A percentile compares a stretch with the other conserved stretches of the same genome.
phyloP scores from a whole-genome alignment of 495 filamentous ascomycete genomes.

The Neohortaea acidophila region DNA sequence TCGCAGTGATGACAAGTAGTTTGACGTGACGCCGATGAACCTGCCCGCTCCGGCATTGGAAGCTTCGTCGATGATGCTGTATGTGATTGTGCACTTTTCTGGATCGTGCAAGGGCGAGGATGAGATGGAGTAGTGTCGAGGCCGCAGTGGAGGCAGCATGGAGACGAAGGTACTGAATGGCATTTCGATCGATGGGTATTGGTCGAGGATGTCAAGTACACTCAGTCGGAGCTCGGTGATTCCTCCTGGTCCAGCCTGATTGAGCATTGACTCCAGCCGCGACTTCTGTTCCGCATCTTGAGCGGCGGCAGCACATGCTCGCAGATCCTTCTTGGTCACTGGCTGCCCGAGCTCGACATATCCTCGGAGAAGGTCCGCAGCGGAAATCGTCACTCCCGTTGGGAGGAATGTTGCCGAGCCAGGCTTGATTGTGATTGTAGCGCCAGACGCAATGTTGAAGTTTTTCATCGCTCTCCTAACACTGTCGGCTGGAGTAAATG shows the following conservation, averaged over 20 bases:
- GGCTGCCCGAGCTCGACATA: slow-evolving; percentile 62
- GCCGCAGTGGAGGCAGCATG: slow-evolving; percentile 58
- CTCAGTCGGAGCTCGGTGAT: slow-evolving; percentile 38
- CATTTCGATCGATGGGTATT: slow-evolving; percentile 39
- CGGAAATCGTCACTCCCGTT: slow-evolving; percentile 41
- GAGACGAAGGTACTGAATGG: slow-evolving; percentile 48
- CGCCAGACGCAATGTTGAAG: slow-evolving; percentile 48
- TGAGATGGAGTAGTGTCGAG: slow-evolving; percentile 67
- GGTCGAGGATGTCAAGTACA: slow-evolving; percentile 47
- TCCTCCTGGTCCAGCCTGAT: slow-evolving; percentile 40
- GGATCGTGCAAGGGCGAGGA: slow-evolving; percentile 59
- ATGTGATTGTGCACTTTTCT: slow-evolving; percentile 47
- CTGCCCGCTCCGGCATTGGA: slow-evolving; percentile 35
- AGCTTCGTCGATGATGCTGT: slow-evolving; percentile 44
- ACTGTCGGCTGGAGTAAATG: slow-evolving; percentile 46
- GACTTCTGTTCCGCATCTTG: slow-evolving; percentile 28
- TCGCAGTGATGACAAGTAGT: slow-evolving; percentile 29
- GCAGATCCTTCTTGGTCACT: slow-evolving; percentile 38
- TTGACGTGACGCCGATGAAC: slow-evolving; percentile 18
- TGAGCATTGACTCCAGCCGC: slow-evolving; percentile 31
- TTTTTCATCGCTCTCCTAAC: slow-evolving; percentile 40
- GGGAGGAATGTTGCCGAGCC: slow-evolving; percentile 40
- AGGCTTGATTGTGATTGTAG: slow-evolving; percentile 33
- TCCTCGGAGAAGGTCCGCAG: slow-evolving; percentile 44
- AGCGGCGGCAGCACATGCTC: slow-evolving; percentile 23